These are phyloP conservation scores for Eimeria falciformis DNA, from an alignment of 169 alveolate genomes.

Conservation along the genomic window DNA sequence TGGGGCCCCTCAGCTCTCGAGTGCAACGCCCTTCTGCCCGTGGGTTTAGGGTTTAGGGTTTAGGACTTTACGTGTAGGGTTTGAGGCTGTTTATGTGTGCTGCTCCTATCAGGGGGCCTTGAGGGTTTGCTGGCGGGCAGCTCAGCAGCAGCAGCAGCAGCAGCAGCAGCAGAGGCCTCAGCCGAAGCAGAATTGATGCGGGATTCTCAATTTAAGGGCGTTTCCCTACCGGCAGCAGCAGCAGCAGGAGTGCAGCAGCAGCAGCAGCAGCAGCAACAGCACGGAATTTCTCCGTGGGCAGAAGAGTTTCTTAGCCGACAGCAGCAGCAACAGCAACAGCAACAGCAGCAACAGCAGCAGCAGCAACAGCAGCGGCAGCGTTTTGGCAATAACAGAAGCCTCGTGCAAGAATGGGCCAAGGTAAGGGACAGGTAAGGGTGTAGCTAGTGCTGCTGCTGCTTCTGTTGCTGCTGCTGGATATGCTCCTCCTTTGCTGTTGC, in stretches of 20 bases:
- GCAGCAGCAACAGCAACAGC: no score
- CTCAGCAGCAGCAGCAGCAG: constrained; percentile 15
- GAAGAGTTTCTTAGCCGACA: background rate
- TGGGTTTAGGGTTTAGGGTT: background rate
- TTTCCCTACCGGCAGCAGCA: background rate
- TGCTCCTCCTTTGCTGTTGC: background rate
- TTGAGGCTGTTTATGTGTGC: background rate
- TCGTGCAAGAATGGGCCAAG: constrained; percentile 9
- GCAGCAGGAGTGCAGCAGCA: constrained; percentile 16
- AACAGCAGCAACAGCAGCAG: background rate
- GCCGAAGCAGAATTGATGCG: constrained; percentile 14
- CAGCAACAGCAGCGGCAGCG: background rate
- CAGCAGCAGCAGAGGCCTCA: constrained; percentile 27
- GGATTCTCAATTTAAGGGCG: background rate
- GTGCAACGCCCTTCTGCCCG: no score
- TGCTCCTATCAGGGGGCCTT: constrained; percentile 4
- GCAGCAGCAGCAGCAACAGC: background rate
- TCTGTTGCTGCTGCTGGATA: background rate
- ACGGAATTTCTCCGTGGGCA: background rate
- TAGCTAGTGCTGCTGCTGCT: constrained; percentile 1
- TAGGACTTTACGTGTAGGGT: background rate
- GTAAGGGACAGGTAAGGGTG: background rate
- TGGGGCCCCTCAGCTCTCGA: no score
- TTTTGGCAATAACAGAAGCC: background rate
- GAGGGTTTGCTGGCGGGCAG: background rate